Base-by-base conservation (phyloP, 1,284 basidiomycete genomes). In the Sporisorium sorghi region DNA sequence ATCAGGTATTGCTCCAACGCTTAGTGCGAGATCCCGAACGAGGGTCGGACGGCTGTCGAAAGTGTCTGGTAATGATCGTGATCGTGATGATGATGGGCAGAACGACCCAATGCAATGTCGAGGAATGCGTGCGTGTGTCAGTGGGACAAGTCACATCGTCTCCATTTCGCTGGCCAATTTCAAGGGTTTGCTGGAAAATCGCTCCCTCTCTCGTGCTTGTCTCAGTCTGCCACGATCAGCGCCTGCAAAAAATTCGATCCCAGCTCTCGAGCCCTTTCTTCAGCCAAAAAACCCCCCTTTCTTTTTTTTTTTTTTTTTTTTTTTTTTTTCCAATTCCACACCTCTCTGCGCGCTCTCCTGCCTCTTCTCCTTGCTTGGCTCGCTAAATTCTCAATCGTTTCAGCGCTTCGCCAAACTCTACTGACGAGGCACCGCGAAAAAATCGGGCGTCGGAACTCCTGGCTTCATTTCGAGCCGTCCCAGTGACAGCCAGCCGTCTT, bases 371-470 rank as follows among this genome's bases (percentile, higher is more conserved):
- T 28, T 47, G 46, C 28, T 33, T 15, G 19, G 17, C 40, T 26
- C 23, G 19, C 40, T 24, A 43, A 43, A 43, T 23, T 44, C 35
- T 6, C 14, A 8, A 9, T 12, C 33, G 14, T 33, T 33, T 14
- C 19, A 23, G 19, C 40, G 3, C 40, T 21, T 43, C 9, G 9
- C 5, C 19, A 48, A 48, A 48, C 47, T 48, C 30, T 21, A 48
- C 30, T 9, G 28, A n/a, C n/a, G 26, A 30, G 15, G 17, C 46
- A 47, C 46, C 46, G 26, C 46, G 37, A 17, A 40, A 19, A 19
- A 37, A 12, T 14, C n/a, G 35, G 40, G 47, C 47, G 47, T 23
- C 47, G 47, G 47, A 49, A 49, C 47, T 49, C 47, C 47, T 49
- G 9, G 11, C 35, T 33, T 49, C 47, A 49, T 49, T 35, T 35